Evolutionary conservation across 2,329 filamentous ascomycete genomes (phyloP), one percentile per base, ranked within the genome.

Genomic region (Clonostachys solani): DNA sequence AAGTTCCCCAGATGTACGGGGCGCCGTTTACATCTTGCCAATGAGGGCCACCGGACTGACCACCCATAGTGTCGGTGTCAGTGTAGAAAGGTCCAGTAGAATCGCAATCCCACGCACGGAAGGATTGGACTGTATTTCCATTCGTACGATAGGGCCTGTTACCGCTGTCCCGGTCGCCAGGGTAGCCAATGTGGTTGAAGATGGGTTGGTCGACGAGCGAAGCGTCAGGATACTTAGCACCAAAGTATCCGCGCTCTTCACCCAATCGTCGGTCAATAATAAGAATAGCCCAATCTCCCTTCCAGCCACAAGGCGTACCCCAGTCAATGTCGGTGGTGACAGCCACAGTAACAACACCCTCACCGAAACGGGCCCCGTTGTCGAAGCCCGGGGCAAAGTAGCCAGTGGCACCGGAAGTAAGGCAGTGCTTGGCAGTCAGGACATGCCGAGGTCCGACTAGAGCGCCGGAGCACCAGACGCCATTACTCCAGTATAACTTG

Each of bases 361-460:
- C 33, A 16, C 47, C 50, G 40, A 52, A 51, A 5, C 34, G 36
- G 23, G 53, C 52, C 40, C 52, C 53, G 40, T 59, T 51, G 46
- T 59, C 52, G 43, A 51, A 60, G 3, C 49, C 56, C 2, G 59
- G 58, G 38, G 54, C 52, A 45, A 61, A 61, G 33, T 48, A 51
- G 10, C 54, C 47, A 18, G 48, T 48, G 15, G 52, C 50, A 12
- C 54, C 52, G 7, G 48, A 42, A 5, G 54, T 53, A 17, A 57
- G 49, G 44, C 58, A 60, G 49, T 60, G 59, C 35, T 55, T 54
- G 7, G 59, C 59, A 2, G 57, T 61, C 5, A 54, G 51, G 3
- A 61, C 53, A 40, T 61, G 58, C n/a, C 59, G 58, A 13, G 59
- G 55, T 4, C 59, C 59, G 40, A 60, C 50, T 8, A 60, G 46